Conservation (phyloP, 176 grass and related monocot species). For the Eremochloa ophiuroides region DNA sequence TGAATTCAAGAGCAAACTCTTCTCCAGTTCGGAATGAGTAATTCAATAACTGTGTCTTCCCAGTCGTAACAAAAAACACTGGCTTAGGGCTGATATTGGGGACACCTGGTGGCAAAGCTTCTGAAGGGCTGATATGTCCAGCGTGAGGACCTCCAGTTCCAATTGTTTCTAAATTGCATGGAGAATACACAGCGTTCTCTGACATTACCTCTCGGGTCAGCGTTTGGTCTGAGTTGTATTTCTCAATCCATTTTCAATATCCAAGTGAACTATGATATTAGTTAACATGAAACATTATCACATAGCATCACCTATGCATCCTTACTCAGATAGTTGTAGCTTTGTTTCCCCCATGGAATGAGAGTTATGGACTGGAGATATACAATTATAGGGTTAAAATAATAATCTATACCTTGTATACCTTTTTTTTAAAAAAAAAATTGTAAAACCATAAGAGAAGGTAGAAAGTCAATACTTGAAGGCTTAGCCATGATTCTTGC, state of each 20-base stretch:
- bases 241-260: constrained; percentile 15
- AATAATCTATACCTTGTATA: no score
- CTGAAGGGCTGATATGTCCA: neutral
- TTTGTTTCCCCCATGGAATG: neutral
- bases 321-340: neutral
- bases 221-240: neutral
- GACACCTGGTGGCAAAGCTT: constrained; percentile 6
- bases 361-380: neutral
- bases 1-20: constrained; percentile 61
- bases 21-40: constrained; percentile 75
- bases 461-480: neutral
- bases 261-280: constrained; percentile 1
- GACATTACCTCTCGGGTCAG: constrained; percentile 22
- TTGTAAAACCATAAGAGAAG: neutral
- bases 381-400: neutral
- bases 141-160: constrained; percentile 22
- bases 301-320: neutral
- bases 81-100: constrained; percentile 7
- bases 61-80: constrained; percentile 29
- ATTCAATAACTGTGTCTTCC: constrained; percentile 39
- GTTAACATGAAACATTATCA: constrained; percentile 3
- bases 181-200: constrained; percentile 18
- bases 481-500: neutral
- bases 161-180: constrained; percentile 26
- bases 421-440: no score